These are phyloP conservation scores for Sugiyamaella paludigena DNA, from an alignment of 1,139 yeast species.

Conservation along the genomic window DNA sequence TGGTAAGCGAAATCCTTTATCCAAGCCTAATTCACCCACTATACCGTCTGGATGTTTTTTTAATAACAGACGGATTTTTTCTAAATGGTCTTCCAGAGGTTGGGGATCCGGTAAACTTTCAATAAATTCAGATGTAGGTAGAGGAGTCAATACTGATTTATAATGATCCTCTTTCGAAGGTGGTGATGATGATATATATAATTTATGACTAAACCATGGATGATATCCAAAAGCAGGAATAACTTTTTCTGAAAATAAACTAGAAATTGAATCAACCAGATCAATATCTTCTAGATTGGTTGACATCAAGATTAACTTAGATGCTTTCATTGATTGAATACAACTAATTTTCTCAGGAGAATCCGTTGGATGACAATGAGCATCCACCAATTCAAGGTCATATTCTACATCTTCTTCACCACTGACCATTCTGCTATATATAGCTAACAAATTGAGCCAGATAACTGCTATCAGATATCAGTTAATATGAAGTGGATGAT, in stretches of 20 bases:
- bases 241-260: constrained; percentile 37
- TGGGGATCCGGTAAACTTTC: constrained; percentile 61
- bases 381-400: constrained; percentile 40
- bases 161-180: constrained; percentile 51
- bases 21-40: constrained; percentile 91
- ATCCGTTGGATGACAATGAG: constrained; percentile 60
- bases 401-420: too few relatives aligned
- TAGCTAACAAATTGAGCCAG: too few relatives aligned
- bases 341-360: constrained; percentile 26
- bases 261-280: constrained; percentile 34
- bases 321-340: constrained; percentile 24
- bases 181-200: constrained; percentile 35
- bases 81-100: constrained; percentile 43
- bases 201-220: constrained; percentile 84
- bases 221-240: constrained; percentile 78
- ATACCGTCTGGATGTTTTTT: constrained; percentile 30
- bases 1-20: constrained; percentile 71
- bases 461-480: too few relatives aligned
- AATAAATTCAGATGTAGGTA: constrained; percentile 43
- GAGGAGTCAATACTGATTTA: constrained; percentile 46
- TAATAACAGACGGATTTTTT: constrained; percentile 36
- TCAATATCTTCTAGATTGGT: constrained; percentile 39
- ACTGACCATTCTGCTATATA: too few relatives aligned
- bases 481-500: too few relatives aligned
- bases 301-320: constrained; percentile 39